Percentiles rank a stretch among this genome's conserved stretches.
Evolutionary conservation across 179 eudicot species (phyloP).

Genomic region (Dionaea muscipula): DNA sequence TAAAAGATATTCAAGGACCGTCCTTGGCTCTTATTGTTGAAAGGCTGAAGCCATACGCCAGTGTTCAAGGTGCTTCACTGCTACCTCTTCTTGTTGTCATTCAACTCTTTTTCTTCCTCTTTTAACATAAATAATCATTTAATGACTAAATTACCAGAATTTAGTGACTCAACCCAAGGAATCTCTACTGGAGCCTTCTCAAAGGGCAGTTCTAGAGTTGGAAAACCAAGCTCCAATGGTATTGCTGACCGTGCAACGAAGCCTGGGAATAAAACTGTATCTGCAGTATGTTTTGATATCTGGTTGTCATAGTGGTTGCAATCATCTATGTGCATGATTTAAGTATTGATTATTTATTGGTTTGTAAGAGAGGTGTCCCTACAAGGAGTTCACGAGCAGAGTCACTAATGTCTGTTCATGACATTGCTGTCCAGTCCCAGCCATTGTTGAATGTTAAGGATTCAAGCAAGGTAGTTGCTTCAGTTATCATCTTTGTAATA

Average conservation of each 20-base stretch:
- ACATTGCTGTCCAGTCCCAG: slow-evolving; percentile 73
- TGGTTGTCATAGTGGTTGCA: neutral
- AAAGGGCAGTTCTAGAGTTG: slow-evolving; percentile 38
- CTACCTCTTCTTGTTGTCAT: neutral
- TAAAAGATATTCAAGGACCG: slow-evolving; percentile 86
- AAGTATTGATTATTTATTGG: slow-evolving; percentile 6
- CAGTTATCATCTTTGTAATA: neutral
- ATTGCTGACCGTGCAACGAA: slow-evolving; percentile 49
- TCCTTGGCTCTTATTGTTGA: slow-evolving; percentile 70
- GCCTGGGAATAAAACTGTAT: slow-evolving; percentile 50
- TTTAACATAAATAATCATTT: neutral
- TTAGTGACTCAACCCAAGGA: slow-evolving; percentile 38
- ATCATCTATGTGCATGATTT: neutral
- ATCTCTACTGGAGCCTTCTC: slow-evolving; percentile 33
- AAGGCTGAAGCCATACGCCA: slow-evolving; percentile 49
- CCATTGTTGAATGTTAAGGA: slow-evolving; percentile 71
- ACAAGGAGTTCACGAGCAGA: slow-evolving; percentile 65
- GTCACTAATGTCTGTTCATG: slow-evolving; percentile 74
- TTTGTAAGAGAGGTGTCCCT: slow-evolving; percentile 47
- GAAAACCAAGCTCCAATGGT: slow-evolving; percentile 41
- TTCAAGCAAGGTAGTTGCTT: slow-evolving; percentile 63
- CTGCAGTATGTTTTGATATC: slow-evolving; percentile 41
- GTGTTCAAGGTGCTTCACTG: slow-evolving; percentile 40
- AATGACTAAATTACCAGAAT: slow-evolving; percentile 28
- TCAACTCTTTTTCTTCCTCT: neutral